A percentile compares a stretch with the other conserved stretches of the same genome.
phyloP scores from a whole-genome alignment of 768 basidiomycete species.

The Basidioascus undulatus region DNA sequence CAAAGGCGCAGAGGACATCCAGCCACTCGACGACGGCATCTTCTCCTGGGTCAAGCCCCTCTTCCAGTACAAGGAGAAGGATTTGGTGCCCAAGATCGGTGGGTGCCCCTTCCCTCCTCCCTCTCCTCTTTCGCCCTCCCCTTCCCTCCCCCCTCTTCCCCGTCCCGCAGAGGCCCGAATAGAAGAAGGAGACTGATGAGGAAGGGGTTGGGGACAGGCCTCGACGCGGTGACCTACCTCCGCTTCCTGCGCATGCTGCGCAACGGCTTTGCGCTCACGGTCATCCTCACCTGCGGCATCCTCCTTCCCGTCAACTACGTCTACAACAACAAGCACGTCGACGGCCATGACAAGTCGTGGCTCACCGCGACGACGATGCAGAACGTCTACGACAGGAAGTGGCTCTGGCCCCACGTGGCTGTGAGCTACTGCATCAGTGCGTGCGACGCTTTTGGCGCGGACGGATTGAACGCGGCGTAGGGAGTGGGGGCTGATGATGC shows the following conservation, averaged over 20 bases:
- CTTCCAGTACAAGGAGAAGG: conserved; percentile 59
- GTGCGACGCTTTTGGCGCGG: conserved; percentile 3
- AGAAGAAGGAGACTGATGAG: too few species aligned
- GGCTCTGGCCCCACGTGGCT: conserved; percentile 39
- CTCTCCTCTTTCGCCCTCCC: neutral
- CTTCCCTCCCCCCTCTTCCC: conserved; percentile 4
- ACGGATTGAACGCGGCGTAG: too few species aligned
- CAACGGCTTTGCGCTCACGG: conserved; percentile 39
- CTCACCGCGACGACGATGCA: conserved; percentile 15
- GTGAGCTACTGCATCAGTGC: conserved; percentile 54
- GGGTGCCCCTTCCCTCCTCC: neutral
- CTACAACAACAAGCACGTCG: conserved; percentile 52
- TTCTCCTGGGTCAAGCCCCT: conserved; percentile 81
- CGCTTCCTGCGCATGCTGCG: conserved; percentile 75
- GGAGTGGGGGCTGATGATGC: too few species aligned
- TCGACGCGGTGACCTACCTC: conserved; percentile 80
- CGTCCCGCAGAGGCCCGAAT: conserved; percentile 4
- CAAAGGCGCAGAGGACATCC: conserved; percentile 17
- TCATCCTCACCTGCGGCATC: conserved; percentile 37
- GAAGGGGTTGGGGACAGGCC: conserved; percentile 33
- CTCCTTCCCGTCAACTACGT: conserved; percentile 68
- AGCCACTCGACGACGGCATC: conserved; percentile 45
- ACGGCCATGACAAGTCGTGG: conserved; percentile 21
- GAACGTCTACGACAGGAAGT: conserved; percentile 9
- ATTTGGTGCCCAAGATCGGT: conserved; percentile 32